Evolutionary conservation across 768 basidiomycete species (phyloP), one percentile per base, ranked within the genome.

Genomic region (Lyophyllum semitale): DNA sequence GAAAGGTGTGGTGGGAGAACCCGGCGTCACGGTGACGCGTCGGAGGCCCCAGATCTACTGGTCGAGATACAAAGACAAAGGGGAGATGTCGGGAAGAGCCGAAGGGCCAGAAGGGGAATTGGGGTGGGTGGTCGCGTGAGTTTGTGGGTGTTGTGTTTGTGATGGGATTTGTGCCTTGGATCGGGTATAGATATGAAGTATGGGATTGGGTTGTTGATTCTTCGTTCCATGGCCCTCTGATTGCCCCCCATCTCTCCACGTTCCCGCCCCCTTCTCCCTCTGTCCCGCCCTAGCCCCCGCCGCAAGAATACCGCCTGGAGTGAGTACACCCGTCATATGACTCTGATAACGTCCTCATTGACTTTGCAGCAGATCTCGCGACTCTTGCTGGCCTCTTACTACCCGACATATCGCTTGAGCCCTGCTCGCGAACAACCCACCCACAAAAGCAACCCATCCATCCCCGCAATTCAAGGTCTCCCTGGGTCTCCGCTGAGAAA

Each of bases 321-420:
- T 78, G 55, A 33, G 73, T 68, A 3, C 15, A 38, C 22, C 18
- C 17, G n/a, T n/a, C n/a, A n/a, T n/a, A n/a, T 13, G 2, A 22
- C 26, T 25, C 32, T 47, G 59, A 54, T 37, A 57, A 1, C 25
- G 22, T 12, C 23, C 45, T 11, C 48, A 38, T 40, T 56, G 64
- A 26, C 63, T 64, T 22, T 55, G 69, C 0, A 25, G 22, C 68
- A 91, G 87, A 83, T 82, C 91, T 93, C 90, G 90, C 90, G 90
- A 93, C 91, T 91, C 91, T 93, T 92, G 86, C 80, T 88, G 89
- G 88, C 85, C 76, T 82, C 88, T 79, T 72, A 74, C 72, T 61
- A 63, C 67, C 82, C 88, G 80, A 59, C 69, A 25, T 62, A 64
- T 69, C 84, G 85, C 85, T 87, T 84, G 85, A 88, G 88, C 81